phyloP scores from a whole-genome alignment of 2,329 filamentous ascomycete species.

The Esteya vermicola region DNA sequence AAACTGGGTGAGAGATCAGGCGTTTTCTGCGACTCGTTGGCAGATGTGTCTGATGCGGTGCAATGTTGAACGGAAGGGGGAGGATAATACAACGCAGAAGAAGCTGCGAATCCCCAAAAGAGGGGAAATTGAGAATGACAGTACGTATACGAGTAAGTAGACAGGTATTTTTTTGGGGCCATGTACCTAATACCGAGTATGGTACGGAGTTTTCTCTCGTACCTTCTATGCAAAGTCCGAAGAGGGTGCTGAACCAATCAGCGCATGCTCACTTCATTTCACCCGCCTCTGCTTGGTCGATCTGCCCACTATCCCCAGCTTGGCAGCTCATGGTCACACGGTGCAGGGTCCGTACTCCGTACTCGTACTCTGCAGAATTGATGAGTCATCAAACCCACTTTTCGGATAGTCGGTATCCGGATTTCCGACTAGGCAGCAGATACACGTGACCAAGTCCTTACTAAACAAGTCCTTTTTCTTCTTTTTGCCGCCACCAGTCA shows the following conservation, averaged over 20 bases:
- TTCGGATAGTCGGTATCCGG: not conserved
- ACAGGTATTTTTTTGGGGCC: too few relatives aligned
- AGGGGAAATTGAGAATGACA: not conserved
- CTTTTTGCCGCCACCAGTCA: not conserved
- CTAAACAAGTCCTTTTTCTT: too few relatives aligned
- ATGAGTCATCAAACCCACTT: not conserved
- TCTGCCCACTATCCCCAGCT: not conserved
- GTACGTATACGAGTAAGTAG: too few relatives aligned
- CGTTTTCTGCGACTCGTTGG: not conserved
- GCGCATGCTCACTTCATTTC: not conserved
- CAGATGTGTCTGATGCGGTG: not conserved
- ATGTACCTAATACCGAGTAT: too few relatives aligned
- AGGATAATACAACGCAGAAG: too few relatives aligned
- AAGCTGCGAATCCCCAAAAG: not conserved
- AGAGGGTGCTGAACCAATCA: not conserved
- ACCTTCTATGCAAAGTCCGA: slow-evolving; percentile 1
- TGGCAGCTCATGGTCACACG: not conserved
- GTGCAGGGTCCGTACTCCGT: not conserved
- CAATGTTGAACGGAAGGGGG: too few relatives aligned
- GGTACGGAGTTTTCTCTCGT: too few relatives aligned
- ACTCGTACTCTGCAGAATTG: not conserved
- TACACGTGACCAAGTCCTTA: too few relatives aligned
- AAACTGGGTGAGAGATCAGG: not conserved
- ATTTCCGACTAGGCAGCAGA: not conserved
- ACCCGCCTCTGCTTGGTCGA: not conserved